Evolutionary conservation across 2,329 filamentous ascomycete species (phyloP).

Genomic region (Chaetomium olivaceum): DNA sequence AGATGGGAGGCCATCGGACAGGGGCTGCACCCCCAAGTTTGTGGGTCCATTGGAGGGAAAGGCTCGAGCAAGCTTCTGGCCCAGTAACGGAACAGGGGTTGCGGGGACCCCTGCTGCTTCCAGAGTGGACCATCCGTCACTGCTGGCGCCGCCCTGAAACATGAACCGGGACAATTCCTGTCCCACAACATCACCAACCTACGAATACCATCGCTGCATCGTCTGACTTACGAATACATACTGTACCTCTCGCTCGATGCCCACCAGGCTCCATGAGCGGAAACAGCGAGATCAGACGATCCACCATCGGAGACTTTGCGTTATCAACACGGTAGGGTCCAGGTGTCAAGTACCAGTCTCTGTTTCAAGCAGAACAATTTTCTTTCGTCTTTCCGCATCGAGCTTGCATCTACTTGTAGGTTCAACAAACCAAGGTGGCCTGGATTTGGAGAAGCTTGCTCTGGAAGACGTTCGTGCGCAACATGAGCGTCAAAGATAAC

Average conservation of each 20-base stretch:
- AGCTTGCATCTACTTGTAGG: neutral
- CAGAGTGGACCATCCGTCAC: conserved; percentile 1
- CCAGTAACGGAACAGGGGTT: conserved; percentile 24
- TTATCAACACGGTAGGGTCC: neutral
- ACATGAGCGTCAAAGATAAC: neutral
- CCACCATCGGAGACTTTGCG: neutral
- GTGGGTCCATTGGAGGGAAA: conserved; percentile 2
- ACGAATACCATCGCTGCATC: too few relatives aligned
- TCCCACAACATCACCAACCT: too few relatives aligned
- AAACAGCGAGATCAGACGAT: neutral
- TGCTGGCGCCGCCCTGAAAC: conserved; percentile 20
- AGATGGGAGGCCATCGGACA: neutral
- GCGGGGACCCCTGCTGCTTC: neutral
- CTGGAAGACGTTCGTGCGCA: neutral
- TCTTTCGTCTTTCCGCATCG: neutral
- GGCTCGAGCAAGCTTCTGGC: conserved; percentile 21
- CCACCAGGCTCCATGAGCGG: neutral
- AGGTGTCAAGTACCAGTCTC: neutral
- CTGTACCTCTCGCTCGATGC: neutral
- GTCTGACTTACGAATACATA: neutral
- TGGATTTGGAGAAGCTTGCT: too few relatives aligned
- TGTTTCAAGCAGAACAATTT: neutral
- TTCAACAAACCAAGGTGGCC: neutral
- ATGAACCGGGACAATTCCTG: conserved; percentile 16
- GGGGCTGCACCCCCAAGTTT: neutral